Conservation (phyloP, 2,329 filamentous ascomycete genomes). For the Nemania bipapillata region DNA sequence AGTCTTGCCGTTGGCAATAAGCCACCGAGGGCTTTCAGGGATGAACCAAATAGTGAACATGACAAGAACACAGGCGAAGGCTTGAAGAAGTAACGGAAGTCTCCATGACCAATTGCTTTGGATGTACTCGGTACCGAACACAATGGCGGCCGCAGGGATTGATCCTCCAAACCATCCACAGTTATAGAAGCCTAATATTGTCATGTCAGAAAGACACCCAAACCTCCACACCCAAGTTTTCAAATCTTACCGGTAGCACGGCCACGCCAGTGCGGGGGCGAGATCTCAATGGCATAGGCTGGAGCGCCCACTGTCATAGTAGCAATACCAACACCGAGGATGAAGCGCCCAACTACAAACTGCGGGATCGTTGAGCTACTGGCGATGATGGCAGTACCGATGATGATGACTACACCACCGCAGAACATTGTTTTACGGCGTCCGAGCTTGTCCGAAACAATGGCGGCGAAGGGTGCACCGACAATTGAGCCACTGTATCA, state of each 20-base stretch:
- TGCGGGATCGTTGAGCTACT: constrained; percentile 54
- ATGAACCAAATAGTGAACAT: constrained; percentile 54
- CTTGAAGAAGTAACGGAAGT: constrained; percentile 62
- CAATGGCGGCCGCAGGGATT: constrained; percentile 62
- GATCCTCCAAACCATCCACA: constrained; percentile 64
- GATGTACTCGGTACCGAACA: constrained; percentile 61
- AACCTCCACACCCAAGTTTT: neutral
- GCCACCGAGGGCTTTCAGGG: constrained; percentile 57
- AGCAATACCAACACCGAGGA: constrained; percentile 60
- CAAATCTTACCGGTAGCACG: constrained; percentile 58
- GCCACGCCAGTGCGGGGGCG: constrained; percentile 63
- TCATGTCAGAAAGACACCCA: constrained; percentile 13
- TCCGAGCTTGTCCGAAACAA: constrained; percentile 58
- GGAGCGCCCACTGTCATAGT: constrained; percentile 62
- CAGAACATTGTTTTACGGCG: constrained; percentile 60
- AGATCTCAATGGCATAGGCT: constrained; percentile 60
- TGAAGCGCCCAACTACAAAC: constrained; percentile 60
- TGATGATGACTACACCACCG: constrained; percentile 58
- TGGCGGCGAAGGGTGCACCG: constrained; percentile 56
- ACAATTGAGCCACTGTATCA: constrained; percentile 56
- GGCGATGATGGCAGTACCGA: constrained; percentile 58
- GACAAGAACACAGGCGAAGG: constrained; percentile 57
- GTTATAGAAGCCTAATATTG: constrained; percentile 59
- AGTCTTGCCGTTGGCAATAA: constrained; percentile 56
- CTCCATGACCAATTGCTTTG: constrained; percentile 60